Evolutionary conservation across 768 basidiomycete genomes (phyloP).

Genomic region (Hygrophoropsis aurantiaca): DNA sequence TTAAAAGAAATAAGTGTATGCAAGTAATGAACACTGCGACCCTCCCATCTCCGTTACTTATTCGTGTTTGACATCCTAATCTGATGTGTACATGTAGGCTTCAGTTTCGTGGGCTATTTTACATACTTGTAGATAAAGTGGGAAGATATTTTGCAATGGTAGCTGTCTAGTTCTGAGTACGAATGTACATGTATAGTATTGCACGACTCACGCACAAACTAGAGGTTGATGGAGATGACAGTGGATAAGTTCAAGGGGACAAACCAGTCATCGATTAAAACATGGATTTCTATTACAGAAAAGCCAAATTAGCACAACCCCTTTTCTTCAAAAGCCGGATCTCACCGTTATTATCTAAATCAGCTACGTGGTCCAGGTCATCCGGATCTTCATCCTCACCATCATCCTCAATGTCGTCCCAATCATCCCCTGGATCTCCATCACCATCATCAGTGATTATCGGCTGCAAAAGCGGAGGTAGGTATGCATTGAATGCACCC

Average conservation of each 20-base stretch:
- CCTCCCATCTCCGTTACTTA: background rate
- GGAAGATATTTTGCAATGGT: too few relatives aligned
- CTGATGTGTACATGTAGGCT: too few relatives aligned
- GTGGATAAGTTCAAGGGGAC: slow-evolving; percentile 17
- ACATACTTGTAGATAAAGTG: too few relatives aligned
- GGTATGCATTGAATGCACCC: too few relatives aligned
- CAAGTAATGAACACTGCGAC: too few relatives aligned
- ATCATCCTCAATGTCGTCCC: slow-evolving; percentile 1
- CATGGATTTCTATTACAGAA: slow-evolving; percentile 3
- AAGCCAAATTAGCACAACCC: background rate
- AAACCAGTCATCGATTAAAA: slow-evolving; percentile 19
- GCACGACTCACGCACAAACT: background rate
- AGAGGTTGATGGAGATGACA: slow-evolving; percentile 26
- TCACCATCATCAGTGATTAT: too few relatives aligned
- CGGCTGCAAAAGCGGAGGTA: too few relatives aligned
- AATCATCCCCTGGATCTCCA: background rate
- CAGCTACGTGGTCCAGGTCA: background rate
- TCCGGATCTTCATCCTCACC: slow-evolving; percentile 7
- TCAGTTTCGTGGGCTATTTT: too few relatives aligned
- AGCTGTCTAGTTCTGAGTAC: too few relatives aligned
- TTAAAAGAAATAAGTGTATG: too few relatives aligned
- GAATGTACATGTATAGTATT: too few relatives aligned
- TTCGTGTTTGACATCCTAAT: background rate
- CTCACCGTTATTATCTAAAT: slow-evolving; percentile 8
- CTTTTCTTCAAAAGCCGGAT: slow-evolving; percentile 4